Base-by-base conservation (phyloP, 2,329 filamentous ascomycete genomes). In the Blastomyces silverae region DNA sequence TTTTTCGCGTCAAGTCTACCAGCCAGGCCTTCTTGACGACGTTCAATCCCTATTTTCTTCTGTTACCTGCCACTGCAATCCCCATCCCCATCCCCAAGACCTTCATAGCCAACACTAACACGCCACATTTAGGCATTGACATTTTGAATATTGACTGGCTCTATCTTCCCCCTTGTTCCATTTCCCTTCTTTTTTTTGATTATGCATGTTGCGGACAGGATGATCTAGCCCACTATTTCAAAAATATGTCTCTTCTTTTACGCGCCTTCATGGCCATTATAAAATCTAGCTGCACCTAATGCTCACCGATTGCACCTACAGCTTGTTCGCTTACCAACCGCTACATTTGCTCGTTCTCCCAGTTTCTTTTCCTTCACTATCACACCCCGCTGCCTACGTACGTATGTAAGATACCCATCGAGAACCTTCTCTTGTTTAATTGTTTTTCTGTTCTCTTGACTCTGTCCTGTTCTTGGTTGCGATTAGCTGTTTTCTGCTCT, bases 341-440 rank as follows among this genome's bases (percentile, higher is more conserved):
- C 10, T 59, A 44, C 37, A 17, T 20, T 59, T 25, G n/a, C 37
- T 28, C 6, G 22, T 28, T 28, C 34, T 25, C n/a, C 25, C 15
- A 17, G 4, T 3, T 20, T 58, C 22, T n/a, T 57, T n/a, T 25
- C 17, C 53, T n/a, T 58, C 20, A 20, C 17, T 31, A 15, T 28
- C 22, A 10, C 13, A 5, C n/a, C n/a, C n/a, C n/a, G n/a, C 8
- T 25, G 20, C 34, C 56, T 58, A 57, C 34, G 34, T 42, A 13
- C 34, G 25, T 42, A 42, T 58, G 56, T 58, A 58, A 58, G 56
- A 58, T 58, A 58, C 56, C 56, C 56, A 42, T 58, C 56, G 28
- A 56, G 28, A 56, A 6, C 4, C 31, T 10, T 31, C 10, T 39
- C 37, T 39, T 39, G 10, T 55, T 55, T 15, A 55, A 31, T 4